Evolutionary conservation across 2,329 filamentous ascomycete species (phyloP), one percentile per base, ranked within the genome.

Genomic region (Cadophora malorum): DNA sequence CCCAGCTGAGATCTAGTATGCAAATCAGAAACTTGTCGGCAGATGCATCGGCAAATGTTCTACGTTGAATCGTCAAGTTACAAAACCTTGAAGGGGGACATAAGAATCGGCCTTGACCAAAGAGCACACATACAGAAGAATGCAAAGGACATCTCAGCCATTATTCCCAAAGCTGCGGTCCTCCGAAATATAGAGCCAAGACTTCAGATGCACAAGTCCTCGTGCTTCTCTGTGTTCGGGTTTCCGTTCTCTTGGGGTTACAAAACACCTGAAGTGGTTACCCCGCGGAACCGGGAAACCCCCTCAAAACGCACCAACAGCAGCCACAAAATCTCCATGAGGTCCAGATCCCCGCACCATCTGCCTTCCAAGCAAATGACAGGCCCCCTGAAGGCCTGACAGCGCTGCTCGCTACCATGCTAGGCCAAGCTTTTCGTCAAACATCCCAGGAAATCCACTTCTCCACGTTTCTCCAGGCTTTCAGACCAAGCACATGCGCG

Each of bases 201-300:
- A 49, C 19, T 8, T 49, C 45, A n/a, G n/a, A 49, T 19, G 12
- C n/a, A 49, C 45, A 49, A 5, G 45, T 21, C n/a, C 19, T 21
- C 21, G 45, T 21, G 4, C 45, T 21, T 4, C 3, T 19, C 9
- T 12, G 10, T 49, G 45, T 49, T n/a, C 6, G n/a, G 5, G n/a
- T 49, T 49, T 49, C 45, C 45, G 45, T 21, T 10, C 45, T 49
- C 19, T 49, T 49, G 45, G 45, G 8, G 21, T 8, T 9, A 21
- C 45, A 49, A 49, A 47, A 55, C 4, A 33, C 16, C 28, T n/a
- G 33, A 10, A 45, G 41, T 19, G 5, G 50, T 64, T 77, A 60
- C 35, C 58, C 58, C 58, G 58, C 58, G 23, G 58, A 60, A 45
- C 12, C 58, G 58, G 58, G 38, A 31, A 60, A n/a, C 38, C 38